Evolutionary conservation across 73 alveolate genomes (phyloP).

Genomic region (Tetrahymena elliotti): DNA sequence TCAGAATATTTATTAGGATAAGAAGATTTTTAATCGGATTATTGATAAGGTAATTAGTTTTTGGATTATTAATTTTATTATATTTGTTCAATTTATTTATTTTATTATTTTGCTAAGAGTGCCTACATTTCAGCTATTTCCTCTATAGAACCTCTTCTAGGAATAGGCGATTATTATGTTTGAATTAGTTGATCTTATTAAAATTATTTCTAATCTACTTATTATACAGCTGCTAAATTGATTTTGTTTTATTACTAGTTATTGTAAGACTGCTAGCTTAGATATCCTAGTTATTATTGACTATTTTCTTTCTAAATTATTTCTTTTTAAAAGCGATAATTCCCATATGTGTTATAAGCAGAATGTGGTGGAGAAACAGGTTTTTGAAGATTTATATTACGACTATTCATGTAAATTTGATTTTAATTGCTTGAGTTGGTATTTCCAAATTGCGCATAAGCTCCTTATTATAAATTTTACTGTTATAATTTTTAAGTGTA

Average conservation of each 20-base stretch:
- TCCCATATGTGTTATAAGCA: background rate
- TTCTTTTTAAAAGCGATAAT: background rate
- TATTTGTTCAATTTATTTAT: background rate
- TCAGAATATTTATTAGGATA: background rate
- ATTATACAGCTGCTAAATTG: background rate
- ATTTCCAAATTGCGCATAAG: background rate
- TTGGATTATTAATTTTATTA: background rate
- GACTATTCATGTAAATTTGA: background rate
- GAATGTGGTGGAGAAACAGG: background rate
- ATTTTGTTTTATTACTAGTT: background rate
- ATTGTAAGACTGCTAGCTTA: background rate
- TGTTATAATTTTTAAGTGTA: background rate
- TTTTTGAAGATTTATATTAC: background rate
- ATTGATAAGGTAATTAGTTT: background rate
- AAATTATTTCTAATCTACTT: background rate
- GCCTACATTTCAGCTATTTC: background rate
- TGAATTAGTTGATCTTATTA: background rate
- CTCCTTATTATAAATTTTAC: background rate
- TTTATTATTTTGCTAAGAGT: background rate
- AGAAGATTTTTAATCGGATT: background rate
- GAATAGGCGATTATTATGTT: background rate
- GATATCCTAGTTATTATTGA: background rate
- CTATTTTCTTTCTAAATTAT: background rate
- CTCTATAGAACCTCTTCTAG: background rate
- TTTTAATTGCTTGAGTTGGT: background rate